A percentile compares a stretch with the other conserved stretches of the same genome.
Conservation (phyloP, 1,139 yeast species). For the Hemisphaericaspora lyxosophila region DNA sequence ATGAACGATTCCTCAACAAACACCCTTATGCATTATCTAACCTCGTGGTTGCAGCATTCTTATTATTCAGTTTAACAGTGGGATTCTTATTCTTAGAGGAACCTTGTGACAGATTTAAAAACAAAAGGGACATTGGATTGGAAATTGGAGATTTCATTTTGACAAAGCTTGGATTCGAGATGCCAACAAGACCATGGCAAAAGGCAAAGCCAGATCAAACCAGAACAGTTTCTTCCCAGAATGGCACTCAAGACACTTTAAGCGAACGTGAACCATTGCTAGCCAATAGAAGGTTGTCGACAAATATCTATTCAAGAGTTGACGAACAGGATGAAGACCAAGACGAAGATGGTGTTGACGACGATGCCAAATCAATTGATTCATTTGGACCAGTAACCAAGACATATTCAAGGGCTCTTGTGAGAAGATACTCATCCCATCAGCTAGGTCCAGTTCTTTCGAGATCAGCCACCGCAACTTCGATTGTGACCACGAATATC, state of each 20-base stretch:
- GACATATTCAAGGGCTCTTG: conserved; percentile 38
- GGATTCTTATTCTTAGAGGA: conserved; percentile 61
- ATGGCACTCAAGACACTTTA: not conserved
- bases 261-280: conserved; percentile 1
- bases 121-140: conserved; percentile 50
- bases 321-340: conserved; percentile 11
- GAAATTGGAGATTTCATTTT: conserved; percentile 51
- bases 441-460: conserved; percentile 16
- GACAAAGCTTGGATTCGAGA: conserved; percentile 29
- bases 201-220: not conserved
- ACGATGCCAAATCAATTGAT: conserved; percentile 17
- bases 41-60: conserved; percentile 47
- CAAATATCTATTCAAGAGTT: conserved; percentile 12
- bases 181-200: conserved; percentile 37
- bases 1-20: conserved; percentile 31
- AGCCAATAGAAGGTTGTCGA: not conserved
- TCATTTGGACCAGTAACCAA: conserved; percentile 31
- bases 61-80: conserved; percentile 37
- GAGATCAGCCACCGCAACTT: conserved; percentile 9
- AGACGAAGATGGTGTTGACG: conserved; percentile 14
- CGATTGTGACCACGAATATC: conserved; percentile 12
- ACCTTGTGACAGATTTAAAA: conserved; percentile 47
- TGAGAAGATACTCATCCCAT: conserved; percentile 41
- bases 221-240: not conserved
- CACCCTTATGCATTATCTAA: conserved; percentile 65